Evolutionary conservation across 495 filamentous ascomycete species (phyloP), one percentile per base, ranked within the genome.

Genomic region (Penicillium alfredii): DNA sequence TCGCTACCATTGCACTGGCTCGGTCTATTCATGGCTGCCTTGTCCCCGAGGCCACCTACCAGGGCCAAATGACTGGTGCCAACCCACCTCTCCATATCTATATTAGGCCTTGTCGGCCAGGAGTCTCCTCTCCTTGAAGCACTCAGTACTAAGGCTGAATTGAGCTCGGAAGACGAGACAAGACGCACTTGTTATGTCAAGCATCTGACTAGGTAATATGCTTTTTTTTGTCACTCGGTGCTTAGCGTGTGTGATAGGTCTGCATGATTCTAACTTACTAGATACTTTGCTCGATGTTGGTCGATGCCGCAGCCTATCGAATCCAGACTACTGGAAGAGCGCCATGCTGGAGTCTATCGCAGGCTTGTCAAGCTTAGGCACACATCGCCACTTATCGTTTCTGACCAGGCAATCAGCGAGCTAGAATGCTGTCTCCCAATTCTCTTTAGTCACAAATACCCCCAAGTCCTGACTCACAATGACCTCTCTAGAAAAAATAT

Each of bases 401-500:
- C 39, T 19, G 23, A 30, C 31, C 34, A 26, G 13, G 34, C 35
- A 34, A 35, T 56, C 32, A 23, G 18, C n/a, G 42, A 47, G 25
- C 39, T 60, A 18, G 45, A 53, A 34, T 21, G 29, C 28, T 44
- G 30, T 15, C 40, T 60, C 20, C 38, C 51, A 35, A 31, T 30
- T 20, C 44, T 60, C 42, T 58, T 57, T 22, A 33, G 26, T 24
- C 29, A 47, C 20, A 29, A 44, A 34, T 60, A 57, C 31, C 53
- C 51, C 20, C 53, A 55, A 46, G 44, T 60, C 26, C 44, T 64
- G 30, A 59, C 55, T 15, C 52, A 63, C 41, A 35, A 40, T 14
- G 58, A 61, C 35, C 42, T 63, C 31, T 59, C 47, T 16, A 22
- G 44, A 31, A 55, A 38, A 20, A 64, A 60, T 25, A 51, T 64